A percentile compares a stretch with the other conserved stretches of the same genome.
Evolutionary conservation across 1,284 basidiomycete species (phyloP).

Genomic region (Ustilago shanxiensis): DNA sequence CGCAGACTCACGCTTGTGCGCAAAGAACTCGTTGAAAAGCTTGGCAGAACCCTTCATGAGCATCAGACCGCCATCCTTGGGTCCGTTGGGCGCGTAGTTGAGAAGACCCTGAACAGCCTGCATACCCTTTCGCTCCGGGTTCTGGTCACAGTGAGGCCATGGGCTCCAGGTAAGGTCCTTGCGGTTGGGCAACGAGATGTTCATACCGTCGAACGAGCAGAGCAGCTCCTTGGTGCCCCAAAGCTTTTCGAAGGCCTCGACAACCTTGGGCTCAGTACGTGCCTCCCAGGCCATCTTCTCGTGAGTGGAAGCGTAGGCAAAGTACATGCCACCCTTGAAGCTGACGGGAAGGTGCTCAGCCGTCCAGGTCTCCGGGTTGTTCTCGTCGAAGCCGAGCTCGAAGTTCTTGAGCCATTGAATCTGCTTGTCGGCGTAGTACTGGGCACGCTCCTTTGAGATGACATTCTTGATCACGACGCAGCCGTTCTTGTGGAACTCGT

Average conservation of each 20-base stretch:
- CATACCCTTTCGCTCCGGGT: slow-evolving; percentile 67
- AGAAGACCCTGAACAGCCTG: slow-evolving; percentile 72
- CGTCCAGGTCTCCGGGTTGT: slow-evolving; percentile 70
- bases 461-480: slow-evolving; percentile 70
- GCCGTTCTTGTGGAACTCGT: slow-evolving; percentile 43
- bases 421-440: slow-evolving; percentile 66
- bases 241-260: slow-evolving; percentile 70
- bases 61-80: slow-evolving; percentile 72
- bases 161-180: slow-evolving; percentile 51
- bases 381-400: slow-evolving; percentile 69
- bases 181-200: slow-evolving; percentile 28
- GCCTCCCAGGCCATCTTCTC: slow-evolving; percentile 72
- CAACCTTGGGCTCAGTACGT: slow-evolving; percentile 67
- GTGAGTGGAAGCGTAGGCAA: slow-evolving; percentile 67
- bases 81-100: slow-evolving; percentile 71
- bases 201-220: slow-evolving; percentile 64
- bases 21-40: slow-evolving; percentile 70
- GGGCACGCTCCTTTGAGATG: slow-evolving; percentile 62
- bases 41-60: slow-evolving; percentile 70
- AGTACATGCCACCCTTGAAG: slow-evolving; percentile 57
- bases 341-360: slow-evolving; percentile 68
- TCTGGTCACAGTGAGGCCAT: slow-evolving; percentile 71
- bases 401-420: slow-evolving; percentile 70
- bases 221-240: slow-evolving; percentile 71
- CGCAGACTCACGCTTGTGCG: slow-evolving; percentile 50